Percentiles rank a stretch among this genome's conserved stretches.
Evolutionary conservation across 345 rosid genomes (phyloP).

Genomic region (Euphorbia tirucalli): DNA sequence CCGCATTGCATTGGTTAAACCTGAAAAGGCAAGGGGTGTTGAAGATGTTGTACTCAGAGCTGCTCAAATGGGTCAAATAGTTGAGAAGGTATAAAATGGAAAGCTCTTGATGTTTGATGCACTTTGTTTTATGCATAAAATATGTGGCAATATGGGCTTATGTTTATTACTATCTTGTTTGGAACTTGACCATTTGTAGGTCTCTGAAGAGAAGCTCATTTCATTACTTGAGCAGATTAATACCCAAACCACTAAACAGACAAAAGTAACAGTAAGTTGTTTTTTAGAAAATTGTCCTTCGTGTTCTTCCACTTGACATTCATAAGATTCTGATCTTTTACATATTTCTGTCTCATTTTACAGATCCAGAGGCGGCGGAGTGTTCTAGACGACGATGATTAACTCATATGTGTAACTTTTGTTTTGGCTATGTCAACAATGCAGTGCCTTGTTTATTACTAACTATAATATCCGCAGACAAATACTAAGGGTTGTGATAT

Average conservation of each 20-base stretch:
- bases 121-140: background rate
- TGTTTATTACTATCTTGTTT: background rate
- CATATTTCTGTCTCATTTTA: slow-evolving; percentile 7
- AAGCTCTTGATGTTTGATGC: background rate
- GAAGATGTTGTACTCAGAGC: slow-evolving; percentile 88
- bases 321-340: background rate
- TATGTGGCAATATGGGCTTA: background rate
- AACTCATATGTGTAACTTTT: slow-evolving; percentile 20
- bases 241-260: slow-evolving; percentile 83
- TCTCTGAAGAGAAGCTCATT: slow-evolving; percentile 87
- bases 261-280: slow-evolving; percentile 79
- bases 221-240: slow-evolving; percentile 87
- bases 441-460: background rate
- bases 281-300: background rate
- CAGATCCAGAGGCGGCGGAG: slow-evolving; percentile 96
- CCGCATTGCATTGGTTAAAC: slow-evolving; percentile 94
- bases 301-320: background rate
- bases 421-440: background rate
- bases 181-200: slow-evolving; percentile 41
- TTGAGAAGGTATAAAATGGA: slow-evolving; percentile 60
- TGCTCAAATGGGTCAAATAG: slow-evolving; percentile 92
- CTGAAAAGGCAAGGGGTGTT: slow-evolving; percentile 94
- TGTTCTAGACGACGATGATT: slow-evolving; percentile 84
- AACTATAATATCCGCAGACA: background rate
- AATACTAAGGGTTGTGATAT: background rate